Conservation (phyloP, 2,329 filamentous ascomycete species). For the Domatiomyces globalis region DNA sequence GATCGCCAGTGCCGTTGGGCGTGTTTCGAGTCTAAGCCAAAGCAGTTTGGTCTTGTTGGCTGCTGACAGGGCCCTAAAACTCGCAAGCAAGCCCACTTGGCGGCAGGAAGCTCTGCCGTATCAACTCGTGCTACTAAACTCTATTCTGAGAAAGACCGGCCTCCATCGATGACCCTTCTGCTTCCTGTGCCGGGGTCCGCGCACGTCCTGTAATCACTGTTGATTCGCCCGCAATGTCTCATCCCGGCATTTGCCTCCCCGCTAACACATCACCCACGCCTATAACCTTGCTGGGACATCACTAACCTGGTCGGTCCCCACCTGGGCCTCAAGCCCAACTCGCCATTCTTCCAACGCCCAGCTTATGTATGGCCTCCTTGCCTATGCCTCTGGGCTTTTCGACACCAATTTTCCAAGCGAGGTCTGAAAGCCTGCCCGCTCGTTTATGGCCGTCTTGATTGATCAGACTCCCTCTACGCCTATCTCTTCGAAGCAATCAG, state of each 20-base stretch:
- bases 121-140: slow-evolving; percentile 1
- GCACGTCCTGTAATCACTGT: background rate
- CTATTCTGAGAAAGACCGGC: background rate
- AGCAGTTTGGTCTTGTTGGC: background rate
- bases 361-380: background rate
- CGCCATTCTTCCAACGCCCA: background rate
- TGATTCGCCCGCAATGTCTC: slow-evolving; percentile 1
- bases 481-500: background rate
- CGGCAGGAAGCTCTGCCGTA: background rate
- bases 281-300: slow-evolving; percentile 1
- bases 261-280: slow-evolving; percentile 1
- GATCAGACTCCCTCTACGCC: background rate
- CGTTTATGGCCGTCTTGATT: background rate
- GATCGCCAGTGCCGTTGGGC: slow-evolving; percentile 18
- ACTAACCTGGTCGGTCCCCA: slow-evolving; percentile 1
- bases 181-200: slow-evolving; percentile 1
- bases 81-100: background rate
- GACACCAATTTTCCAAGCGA: background rate
- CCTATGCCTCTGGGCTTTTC: background rate
- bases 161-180: slow-evolving; percentile 1
- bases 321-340: background rate
- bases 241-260: background rate
- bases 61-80: background rate
- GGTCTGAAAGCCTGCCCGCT: background rate
- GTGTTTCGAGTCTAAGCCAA: slow-evolving; percentile 12